A percentile compares a stretch with the other conserved stretches of the same genome.
Conservation (phyloP, 2,329 filamentous ascomycete genomes). For the Didymella pomorum region DNA sequence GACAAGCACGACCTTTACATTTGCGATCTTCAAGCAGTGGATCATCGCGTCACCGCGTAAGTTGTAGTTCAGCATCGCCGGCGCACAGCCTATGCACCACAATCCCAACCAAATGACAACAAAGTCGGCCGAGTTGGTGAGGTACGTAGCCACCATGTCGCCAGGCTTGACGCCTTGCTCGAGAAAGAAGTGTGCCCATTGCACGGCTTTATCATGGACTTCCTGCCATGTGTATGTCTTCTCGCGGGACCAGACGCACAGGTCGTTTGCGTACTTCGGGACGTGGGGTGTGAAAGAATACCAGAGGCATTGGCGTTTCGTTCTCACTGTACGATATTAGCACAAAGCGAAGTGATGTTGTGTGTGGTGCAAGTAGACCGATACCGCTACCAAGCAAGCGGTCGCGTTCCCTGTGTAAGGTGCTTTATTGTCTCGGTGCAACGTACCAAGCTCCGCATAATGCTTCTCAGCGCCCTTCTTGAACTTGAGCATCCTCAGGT, state of each 20-base stretch:
- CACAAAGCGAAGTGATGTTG: background rate
- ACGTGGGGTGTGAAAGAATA: constrained; percentile 39
- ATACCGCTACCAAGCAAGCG: background rate
- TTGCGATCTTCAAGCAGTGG: constrained; percentile 69
- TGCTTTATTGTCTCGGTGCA: background rate
- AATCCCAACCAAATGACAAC: constrained; percentile 71
- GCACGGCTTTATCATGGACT: constrained; percentile 38
- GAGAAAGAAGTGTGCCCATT: constrained; percentile 44
- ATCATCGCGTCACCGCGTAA: constrained; percentile 67
- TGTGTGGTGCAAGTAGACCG: background rate
- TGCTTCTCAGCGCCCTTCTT: constrained; percentile 50
- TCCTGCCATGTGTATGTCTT: constrained; percentile 53
- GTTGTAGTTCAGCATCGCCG: constrained; percentile 75
- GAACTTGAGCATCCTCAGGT: constrained; percentile 59
- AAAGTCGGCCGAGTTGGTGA: constrained; percentile 72
- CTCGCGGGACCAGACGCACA: constrained; percentile 71
- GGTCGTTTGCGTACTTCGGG: constrained; percentile 51
- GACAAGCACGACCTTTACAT: constrained; percentile 64
- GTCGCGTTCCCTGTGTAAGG: background rate
- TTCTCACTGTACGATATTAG: constrained; percentile 46
- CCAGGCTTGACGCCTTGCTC: constrained; percentile 65
- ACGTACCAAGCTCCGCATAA: constrained; percentile 42
- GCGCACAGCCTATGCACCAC: constrained; percentile 70
- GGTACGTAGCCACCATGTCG: constrained; percentile 70
- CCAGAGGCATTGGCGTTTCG: constrained; percentile 46